These are phyloP conservation scores for Cladophialophora yegresii DNA, from an alignment of 2,329 filamentous ascomycete species.

Conservation along the genomic window DNA sequence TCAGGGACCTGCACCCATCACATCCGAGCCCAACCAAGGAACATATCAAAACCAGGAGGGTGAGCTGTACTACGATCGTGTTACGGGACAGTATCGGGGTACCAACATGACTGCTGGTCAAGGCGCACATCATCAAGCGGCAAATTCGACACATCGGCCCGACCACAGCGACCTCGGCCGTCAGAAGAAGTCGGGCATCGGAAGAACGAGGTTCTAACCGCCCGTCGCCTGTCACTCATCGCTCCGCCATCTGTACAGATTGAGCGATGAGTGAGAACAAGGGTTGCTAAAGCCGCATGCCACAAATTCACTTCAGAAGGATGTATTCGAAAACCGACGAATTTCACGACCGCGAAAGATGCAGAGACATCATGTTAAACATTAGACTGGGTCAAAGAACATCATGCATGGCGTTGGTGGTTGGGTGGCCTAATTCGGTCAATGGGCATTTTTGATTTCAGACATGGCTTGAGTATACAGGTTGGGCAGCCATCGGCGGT, in stretches of 20 bases:
- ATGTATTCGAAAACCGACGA: not conserved
- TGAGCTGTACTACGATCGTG: slow-evolving; percentile 9
- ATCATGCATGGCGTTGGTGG: not conserved
- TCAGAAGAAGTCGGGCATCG: slow-evolving; percentile 24
- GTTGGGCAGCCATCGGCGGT: not conserved
- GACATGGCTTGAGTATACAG: not conserved
- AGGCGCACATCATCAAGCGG: slow-evolving; percentile 8
- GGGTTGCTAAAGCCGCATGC: not conserved
- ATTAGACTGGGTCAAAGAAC: not conserved
- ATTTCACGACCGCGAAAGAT: not conserved
- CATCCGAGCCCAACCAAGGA: slow-evolving; percentile 22
- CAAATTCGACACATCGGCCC: slow-evolving; percentile 6
- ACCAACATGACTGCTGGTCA: slow-evolving; percentile 22
- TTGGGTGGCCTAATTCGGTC: not conserved
- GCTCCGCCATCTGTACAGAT: not conserved
- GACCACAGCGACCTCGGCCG: slow-evolving; percentile 16
- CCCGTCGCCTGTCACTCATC: not conserved
- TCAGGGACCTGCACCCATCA: slow-evolving; percentile 22
- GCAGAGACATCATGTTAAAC: not conserved
- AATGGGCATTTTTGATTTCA: slow-evolving; percentile 1
- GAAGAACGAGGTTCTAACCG: slow-evolving; percentile 18
- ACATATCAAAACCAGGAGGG: slow-evolving; percentile 21
- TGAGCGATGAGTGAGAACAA: not conserved
- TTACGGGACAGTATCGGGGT: slow-evolving; percentile 20
- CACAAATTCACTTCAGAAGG: not conserved